A percentile compares a stretch with the other conserved stretches of the same genome.
phyloP scores from a whole-genome alignment of 1,284 basidiomycete genomes.

The Ceraceosorus guamensis region DNA sequence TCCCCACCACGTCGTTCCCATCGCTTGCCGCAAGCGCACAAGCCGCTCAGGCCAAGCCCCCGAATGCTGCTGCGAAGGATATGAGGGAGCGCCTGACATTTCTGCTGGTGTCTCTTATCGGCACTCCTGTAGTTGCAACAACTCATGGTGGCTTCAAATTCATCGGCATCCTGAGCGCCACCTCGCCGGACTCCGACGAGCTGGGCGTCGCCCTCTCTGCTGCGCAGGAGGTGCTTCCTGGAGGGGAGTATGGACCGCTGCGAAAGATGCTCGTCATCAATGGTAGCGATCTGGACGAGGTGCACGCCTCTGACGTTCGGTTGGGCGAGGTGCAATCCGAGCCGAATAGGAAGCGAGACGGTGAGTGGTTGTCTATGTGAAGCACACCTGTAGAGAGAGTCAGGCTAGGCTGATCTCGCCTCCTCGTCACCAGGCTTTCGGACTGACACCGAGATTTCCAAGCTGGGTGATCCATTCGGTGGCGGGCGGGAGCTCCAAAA shows the following conservation, averaged over 20 bases:
- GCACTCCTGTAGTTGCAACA: slow-evolving; percentile 33
- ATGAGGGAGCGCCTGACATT: background rate
- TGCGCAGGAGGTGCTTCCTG: slow-evolving; percentile 28
- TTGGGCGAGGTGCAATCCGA: slow-evolving; percentile 30
- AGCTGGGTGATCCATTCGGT: slow-evolving; percentile 19
- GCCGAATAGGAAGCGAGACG: slow-evolving; percentile 2
- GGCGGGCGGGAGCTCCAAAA: slow-evolving; percentile 32
- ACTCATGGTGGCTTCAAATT: slow-evolving; percentile 27
- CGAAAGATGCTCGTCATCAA: slow-evolving; percentile 26
- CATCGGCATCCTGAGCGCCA: slow-evolving; percentile 33
- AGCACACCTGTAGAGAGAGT: background rate
- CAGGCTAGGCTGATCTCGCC: background rate
- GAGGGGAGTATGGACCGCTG: slow-evolving; percentile 23
- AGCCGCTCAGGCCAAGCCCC: background rate
- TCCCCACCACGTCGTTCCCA: background rate
- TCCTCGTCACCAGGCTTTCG: slow-evolving; percentile 22
- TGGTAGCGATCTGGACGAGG: slow-evolving; percentile 28
- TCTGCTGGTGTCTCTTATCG: slow-evolving; percentile 5
- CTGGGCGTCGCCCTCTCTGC: slow-evolving; percentile 30
- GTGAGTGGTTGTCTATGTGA: background rate
- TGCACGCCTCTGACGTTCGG: slow-evolving; percentile 26
- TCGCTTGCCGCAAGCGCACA: background rate
- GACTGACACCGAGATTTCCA: slow-evolving; percentile 40
- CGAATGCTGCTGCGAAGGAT: background rate
- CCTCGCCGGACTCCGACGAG: slow-evolving; percentile 26